Percentiles rank a stretch among this genome's conserved stretches.
These are phyloP conservation scores for Candida ovalis DNA, from an alignment of 805 yeast species.

Conservation along the genomic window DNA sequence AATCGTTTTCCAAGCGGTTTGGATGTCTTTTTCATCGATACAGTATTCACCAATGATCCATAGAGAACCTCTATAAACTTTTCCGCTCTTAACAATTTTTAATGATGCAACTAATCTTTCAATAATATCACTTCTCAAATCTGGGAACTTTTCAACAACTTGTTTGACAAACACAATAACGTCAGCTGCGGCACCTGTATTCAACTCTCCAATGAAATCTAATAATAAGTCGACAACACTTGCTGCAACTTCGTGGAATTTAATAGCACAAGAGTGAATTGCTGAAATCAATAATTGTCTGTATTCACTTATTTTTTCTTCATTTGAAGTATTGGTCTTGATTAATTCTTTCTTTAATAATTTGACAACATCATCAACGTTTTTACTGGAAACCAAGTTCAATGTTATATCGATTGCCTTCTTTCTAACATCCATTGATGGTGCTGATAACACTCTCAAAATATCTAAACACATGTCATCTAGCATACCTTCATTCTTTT, in stretches of 20 bases:
- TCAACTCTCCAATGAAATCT: constrained; percentile 81
- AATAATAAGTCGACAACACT: constrained; percentile 83
- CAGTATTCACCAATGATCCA: constrained; percentile 97
- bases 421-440: constrained; percentile 85
- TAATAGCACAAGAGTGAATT: constrained; percentile 83
- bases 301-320: constrained; percentile 81
- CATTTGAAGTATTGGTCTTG: constrained; percentile 62
- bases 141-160: constrained; percentile 88
- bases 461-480: constrained; percentile 84
- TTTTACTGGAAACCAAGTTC: constrained; percentile 75
- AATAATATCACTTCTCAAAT: constrained; percentile 63
- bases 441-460: constrained; percentile 78
- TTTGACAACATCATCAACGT: constrained; percentile 90
- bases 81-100: constrained; percentile 73
- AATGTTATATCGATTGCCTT: constrained; percentile 85
- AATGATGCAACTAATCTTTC: constrained; percentile 58
- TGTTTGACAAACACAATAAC: constrained; percentile 91
- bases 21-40: constrained; percentile 63
- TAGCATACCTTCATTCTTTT: constrained; percentile 72
- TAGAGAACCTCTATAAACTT: constrained; percentile 87
- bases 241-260: constrained; percentile 87
- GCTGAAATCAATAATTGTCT: constrained; percentile 85
- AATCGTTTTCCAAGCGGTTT: constrained; percentile 82
- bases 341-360: constrained; percentile 88
- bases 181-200: constrained; percentile 81